These are phyloP conservation scores for Gamarada debralockiae DNA, from an alignment of 495 filamentous ascomycete genomes.

Conservation along the genomic window DNA sequence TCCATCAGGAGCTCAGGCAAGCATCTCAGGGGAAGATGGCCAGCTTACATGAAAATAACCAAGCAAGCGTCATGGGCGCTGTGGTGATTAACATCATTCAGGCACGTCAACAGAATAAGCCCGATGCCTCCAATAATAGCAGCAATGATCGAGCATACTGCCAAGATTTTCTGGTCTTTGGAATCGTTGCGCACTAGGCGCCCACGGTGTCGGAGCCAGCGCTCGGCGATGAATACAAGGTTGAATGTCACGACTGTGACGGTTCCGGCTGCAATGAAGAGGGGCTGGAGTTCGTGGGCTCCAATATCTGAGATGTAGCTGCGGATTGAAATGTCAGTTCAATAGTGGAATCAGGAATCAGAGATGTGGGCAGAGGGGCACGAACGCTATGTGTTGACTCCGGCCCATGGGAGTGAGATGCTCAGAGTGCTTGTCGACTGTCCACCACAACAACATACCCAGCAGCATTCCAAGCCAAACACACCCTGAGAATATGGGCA, in stretches of 20 bases:
- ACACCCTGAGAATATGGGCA: slow-evolving; percentile 72
- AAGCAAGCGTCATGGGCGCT: slow-evolving; percentile 71
- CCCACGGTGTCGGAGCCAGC: slow-evolving; percentile 74
- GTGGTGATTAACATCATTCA: slow-evolving; percentile 68
- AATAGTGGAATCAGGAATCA: too few species aligned
- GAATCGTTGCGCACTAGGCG: slow-evolving; percentile 70
- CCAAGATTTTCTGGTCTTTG: slow-evolving; percentile 62
- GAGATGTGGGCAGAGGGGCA: slow-evolving; percentile 33
- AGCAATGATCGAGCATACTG: slow-evolving; percentile 62
- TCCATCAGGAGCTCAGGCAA: neutral
- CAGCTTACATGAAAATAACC: slow-evolving; percentile 64
- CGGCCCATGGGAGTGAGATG: slow-evolving; percentile 61
- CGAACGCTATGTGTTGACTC: slow-evolving; percentile 70
- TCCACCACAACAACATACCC: slow-evolving; percentile 14
- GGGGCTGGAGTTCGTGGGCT: slow-evolving; percentile 60
- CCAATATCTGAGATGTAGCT: slow-evolving; percentile 79
- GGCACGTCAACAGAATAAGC: slow-evolving; percentile 74
- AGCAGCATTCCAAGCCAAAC: slow-evolving; percentile 68
- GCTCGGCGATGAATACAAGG: slow-evolving; percentile 72
- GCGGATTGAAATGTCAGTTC: neutral
- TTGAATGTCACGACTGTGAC: slow-evolving; percentile 81
- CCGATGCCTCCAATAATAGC: slow-evolving; percentile 72
- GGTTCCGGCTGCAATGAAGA: slow-evolving; percentile 77
- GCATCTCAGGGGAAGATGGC: neutral
- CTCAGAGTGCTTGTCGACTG: slow-evolving; percentile 43